These are phyloP conservation scores for Calonectria multiphialidica DNA, from an alignment of 2,329 filamentous ascomycete genomes.

Conservation along the genomic window DNA sequence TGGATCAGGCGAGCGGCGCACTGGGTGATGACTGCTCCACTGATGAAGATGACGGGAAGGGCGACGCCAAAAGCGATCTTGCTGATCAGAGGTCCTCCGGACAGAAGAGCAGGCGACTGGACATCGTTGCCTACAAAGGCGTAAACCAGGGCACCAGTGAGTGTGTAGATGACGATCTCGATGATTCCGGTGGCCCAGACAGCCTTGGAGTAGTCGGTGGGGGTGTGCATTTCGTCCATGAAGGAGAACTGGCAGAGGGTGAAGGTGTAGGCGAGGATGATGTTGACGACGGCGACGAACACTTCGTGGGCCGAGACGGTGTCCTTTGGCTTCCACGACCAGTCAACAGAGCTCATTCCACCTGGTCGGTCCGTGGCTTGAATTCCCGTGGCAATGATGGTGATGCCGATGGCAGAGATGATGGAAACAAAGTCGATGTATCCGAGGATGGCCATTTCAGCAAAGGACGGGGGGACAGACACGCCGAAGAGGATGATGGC, in stretches of 20 bases:
- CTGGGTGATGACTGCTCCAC: conserved; percentile 25
- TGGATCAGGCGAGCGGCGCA: conserved; percentile 21
- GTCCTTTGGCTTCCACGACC: conserved; percentile 21
- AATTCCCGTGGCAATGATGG: conserved; percentile 22
- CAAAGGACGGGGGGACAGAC: conserved; percentile 21
- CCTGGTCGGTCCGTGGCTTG: conserved; percentile 8
- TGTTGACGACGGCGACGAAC: conserved; percentile 26
- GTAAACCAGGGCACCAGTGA: conserved; percentile 25
- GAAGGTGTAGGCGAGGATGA: conserved; percentile 27
- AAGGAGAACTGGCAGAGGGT: conserved; percentile 26
- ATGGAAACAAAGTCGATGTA: conserved; percentile 25
- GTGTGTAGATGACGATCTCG: conserved; percentile 25
- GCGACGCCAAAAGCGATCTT: conserved; percentile 23
- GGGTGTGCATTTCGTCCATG: conserved; percentile 28
- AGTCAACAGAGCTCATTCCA: conserved; percentile 21
- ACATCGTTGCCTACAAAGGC: conserved; percentile 21
- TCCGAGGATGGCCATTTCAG: conserved; percentile 23
- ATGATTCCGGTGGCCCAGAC: conserved; percentile 26
- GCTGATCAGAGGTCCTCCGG: conserved; percentile 20
- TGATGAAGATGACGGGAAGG: conserved; percentile 27
- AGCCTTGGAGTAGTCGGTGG: conserved; percentile 24
- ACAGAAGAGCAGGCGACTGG: conserved; percentile 24
- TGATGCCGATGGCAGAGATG: conserved; percentile 22
- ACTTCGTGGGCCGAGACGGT: conserved; percentile 22
- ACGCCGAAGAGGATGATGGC: conserved; percentile 25